Conservation (phyloP, 495 filamentous ascomycete genomes). For the Talaromyces adpressus region DNA sequence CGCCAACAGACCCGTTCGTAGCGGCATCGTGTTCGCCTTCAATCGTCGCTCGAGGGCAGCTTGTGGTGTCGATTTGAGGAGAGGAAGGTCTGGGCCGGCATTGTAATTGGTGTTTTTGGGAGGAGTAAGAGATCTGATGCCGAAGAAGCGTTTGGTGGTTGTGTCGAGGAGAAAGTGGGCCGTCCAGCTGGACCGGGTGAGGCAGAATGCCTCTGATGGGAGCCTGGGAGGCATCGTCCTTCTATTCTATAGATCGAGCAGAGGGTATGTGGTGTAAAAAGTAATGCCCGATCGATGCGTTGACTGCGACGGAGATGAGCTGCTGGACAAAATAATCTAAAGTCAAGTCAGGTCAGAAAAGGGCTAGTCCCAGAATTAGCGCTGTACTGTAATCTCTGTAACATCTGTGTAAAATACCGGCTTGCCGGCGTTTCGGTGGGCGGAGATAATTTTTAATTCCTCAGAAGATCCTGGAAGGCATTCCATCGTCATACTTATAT, state of each 20-base stretch:
- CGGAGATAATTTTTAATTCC: conserved; percentile 2
- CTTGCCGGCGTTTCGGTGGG: neutral
- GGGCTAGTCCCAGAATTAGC: neutral
- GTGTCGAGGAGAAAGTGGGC: conserved; percentile 5
- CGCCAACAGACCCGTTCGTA: conserved; percentile 74
- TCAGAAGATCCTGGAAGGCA: neutral
- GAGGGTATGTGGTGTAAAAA: neutral
- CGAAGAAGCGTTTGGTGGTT: conserved; percentile 27
- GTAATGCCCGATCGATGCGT: neutral
- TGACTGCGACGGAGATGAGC: neutral
- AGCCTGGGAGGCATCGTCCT: conserved; percentile 9
- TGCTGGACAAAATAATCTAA: neutral
- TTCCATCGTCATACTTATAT: neutral
- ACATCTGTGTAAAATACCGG: neutral
- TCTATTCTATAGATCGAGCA: neutral
- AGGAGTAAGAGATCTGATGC: conserved; percentile 43
- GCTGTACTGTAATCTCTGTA: neutral
- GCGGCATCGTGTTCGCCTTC: conserved; percentile 65
- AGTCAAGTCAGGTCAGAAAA: neutral
- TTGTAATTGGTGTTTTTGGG: conserved; percentile 43
- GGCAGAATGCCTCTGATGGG: neutral
- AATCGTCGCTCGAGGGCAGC: conserved; percentile 76
- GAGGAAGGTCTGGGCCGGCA: conserved; percentile 34
- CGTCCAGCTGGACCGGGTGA: conserved; percentile 3
- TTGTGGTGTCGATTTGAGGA: conserved; percentile 62